These are phyloP conservation scores for Monilinia laxa DNA, from an alignment of 2,329 filamentous ascomycete genomes.

Conservation along the genomic window DNA sequence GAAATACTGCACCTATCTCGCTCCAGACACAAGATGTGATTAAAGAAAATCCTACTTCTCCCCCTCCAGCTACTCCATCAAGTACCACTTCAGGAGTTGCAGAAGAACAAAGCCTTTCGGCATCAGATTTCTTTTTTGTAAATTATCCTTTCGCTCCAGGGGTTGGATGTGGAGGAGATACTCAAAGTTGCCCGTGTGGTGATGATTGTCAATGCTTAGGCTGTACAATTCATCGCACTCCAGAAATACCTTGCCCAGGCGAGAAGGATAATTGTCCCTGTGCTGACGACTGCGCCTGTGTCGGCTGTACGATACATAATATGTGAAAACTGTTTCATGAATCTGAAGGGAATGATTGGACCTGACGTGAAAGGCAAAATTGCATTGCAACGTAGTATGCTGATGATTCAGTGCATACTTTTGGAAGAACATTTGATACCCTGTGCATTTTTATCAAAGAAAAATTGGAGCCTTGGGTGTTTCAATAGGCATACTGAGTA, in stretches of 20 bases:
- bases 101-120: slow-evolving; percentile 50
- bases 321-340: slow-evolving; percentile 5
- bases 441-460: not conserved
- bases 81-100: slow-evolving; percentile 35
- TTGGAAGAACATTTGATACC: slow-evolving; percentile 14
- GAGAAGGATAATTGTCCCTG: slow-evolving; percentile 54
- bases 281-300: slow-evolving; percentile 57
- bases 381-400: not conserved
- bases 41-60: slow-evolving; percentile 30
- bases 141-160: slow-evolving; percentile 49
- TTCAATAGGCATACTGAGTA: not conserved
- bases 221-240: slow-evolving; percentile 52
- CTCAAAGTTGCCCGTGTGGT: slow-evolving; percentile 55
- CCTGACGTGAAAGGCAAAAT: not conserved
- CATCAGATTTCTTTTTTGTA: slow-evolving; percentile 60
- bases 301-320: slow-evolving; percentile 55
- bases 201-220: slow-evolving; percentile 60
- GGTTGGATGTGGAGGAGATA: slow-evolving; percentile 50
- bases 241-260: slow-evolving; percentile 40
- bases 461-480: not conserved
- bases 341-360: not conserved
- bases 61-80: slow-evolving; percentile 36
- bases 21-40: not conserved
- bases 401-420: not conserved
- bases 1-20: slow-evolving; percentile 22